Evolutionary conservation across 208 protist species (phyloP).

Genomic region (Vickermania spadyakhi): DNA sequence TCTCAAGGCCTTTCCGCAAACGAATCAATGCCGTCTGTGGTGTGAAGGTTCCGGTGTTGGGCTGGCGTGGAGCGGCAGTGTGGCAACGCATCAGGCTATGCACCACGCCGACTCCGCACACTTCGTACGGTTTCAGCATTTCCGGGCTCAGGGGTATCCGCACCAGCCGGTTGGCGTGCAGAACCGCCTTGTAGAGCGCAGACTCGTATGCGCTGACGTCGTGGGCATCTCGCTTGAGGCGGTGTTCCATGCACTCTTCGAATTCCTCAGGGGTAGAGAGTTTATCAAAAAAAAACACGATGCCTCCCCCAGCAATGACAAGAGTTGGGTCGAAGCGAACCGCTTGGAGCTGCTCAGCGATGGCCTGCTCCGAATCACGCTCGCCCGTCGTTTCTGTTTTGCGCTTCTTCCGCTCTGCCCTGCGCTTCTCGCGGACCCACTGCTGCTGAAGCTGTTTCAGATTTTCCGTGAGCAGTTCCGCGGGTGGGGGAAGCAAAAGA

Average conservation of each 20-base stretch:
- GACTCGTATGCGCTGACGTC: slow-evolving; percentile 71
- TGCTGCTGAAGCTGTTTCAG: slow-evolving; percentile 23
- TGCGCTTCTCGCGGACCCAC: slow-evolving; percentile 4
- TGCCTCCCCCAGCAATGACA: slow-evolving; percentile 33
- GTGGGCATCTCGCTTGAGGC: slow-evolving; percentile 48
- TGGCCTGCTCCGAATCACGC: neutral
- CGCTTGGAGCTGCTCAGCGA: neutral
- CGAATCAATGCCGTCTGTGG: slow-evolving; percentile 82
- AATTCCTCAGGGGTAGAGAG: slow-evolving; percentile 61
- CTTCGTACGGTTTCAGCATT: slow-evolving; percentile 52
- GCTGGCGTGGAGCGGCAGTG: slow-evolving; percentile 74
- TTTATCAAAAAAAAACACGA: slow-evolving; percentile 84
- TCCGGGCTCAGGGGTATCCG: slow-evolving; percentile 64
- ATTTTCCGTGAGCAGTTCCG: slow-evolving; percentile 25
- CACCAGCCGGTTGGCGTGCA: slow-evolving; percentile 58
- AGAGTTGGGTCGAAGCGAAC: slow-evolving; percentile 14
- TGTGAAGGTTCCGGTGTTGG: slow-evolving; percentile 55
- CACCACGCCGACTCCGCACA: slow-evolving; percentile 77
- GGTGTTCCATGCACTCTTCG: slow-evolving; percentile 48
- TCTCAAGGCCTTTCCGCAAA: slow-evolving; percentile 68
- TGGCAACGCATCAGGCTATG: slow-evolving; percentile 81
- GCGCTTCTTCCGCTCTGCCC: slow-evolving; percentile 6
- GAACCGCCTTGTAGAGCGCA: slow-evolving; percentile 49
- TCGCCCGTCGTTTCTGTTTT: slow-evolving; percentile 4
- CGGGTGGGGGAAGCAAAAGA: slow-evolving; percentile 40